These are phyloP conservation scores for Alnus glutinosa DNA, from an alignment of 306 rosid species.

Conservation along the genomic window DNA sequence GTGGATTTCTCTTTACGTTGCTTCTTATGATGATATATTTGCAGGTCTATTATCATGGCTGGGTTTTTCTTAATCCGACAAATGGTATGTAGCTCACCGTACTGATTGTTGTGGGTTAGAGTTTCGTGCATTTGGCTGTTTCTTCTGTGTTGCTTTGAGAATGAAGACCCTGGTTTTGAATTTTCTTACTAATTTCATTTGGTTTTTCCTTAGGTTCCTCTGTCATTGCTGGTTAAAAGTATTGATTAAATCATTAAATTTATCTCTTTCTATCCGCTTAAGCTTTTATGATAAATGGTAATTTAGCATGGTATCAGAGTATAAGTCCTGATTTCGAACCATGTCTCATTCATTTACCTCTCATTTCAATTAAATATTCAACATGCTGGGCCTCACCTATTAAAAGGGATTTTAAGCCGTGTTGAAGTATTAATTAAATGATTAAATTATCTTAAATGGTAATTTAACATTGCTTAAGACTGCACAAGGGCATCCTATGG, in stretches of 20 bases:
- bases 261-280: no score
- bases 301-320: no score
- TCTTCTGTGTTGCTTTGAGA: background rate
- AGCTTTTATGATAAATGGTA: no score
- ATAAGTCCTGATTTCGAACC: no score
- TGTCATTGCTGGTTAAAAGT: background rate
- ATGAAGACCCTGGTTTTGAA: background rate
- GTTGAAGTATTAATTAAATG: no score
- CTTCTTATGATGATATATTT: background rate
- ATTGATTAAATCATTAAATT: no score
- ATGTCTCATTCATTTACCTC: no score
- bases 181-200: background rate
- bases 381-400: no score
- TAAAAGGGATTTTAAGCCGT: no score
- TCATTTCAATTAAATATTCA: no score
- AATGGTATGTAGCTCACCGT: background rate
- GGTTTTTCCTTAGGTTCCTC: conserved; percentile 9
- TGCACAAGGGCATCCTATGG: conserved; percentile 12
- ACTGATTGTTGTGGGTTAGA: background rate
- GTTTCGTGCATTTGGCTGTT: background rate
- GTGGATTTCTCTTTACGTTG: no score
- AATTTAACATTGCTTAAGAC: conserved; percentile 6
- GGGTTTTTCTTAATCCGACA: background rate
- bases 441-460: no score
- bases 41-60: background rate